Evolutionary conservation across 2,329 filamentous ascomycete species (phyloP), one percentile per base, ranked within the genome.

Genomic region (Parastagonospora avenae): DNA sequence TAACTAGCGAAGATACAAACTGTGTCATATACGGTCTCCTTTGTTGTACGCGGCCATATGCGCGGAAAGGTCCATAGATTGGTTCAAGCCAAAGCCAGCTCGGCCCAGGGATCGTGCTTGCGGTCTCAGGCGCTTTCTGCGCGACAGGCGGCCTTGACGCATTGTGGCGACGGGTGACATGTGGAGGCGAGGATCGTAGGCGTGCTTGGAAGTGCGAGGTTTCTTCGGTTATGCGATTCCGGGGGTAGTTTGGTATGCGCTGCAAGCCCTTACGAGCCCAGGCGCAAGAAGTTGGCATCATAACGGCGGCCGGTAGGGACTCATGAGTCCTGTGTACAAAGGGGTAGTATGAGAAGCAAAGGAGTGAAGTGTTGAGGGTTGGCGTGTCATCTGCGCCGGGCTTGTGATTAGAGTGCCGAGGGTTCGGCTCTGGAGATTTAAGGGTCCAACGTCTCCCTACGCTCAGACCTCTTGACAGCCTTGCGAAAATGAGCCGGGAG

Each of bases 11-110:
- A 62, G 85, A 91, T 58, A 82, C 80, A 54, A 96, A 72, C 77
- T 97, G 92, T 8, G 91, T 95, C n/a, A 82, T 76, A 67, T 91
- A 90, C 0, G 93, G 92, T 42, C 87, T 79, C 42, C 82, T 81
- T 44, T 84, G 78, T 75, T 96, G 91, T 40, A 86, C 83, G 16
- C 86, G 82, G 12, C 83, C 86, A 69, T 94, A 96, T 38, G 74
- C 76, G 44, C 76, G 73, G 54, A 80, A 77, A 8, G 79, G 78
- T 31, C 66, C 67, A 36, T 74, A 72, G 43, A 79, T 69, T 8
- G 77, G 77, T 48, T 78, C 74, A 12, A 79, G 70, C 77, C 77
- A 80, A 11, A 77, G 66, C 72, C 74, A 77, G 42, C 68, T 74
- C 4, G 77, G 73, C 9, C 75, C 76, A 4, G 76, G 75, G 33